Evolutionary conservation across 1,139 yeast genomes (phyloP).

Genomic region (Kodamaea fungicola): DNA sequence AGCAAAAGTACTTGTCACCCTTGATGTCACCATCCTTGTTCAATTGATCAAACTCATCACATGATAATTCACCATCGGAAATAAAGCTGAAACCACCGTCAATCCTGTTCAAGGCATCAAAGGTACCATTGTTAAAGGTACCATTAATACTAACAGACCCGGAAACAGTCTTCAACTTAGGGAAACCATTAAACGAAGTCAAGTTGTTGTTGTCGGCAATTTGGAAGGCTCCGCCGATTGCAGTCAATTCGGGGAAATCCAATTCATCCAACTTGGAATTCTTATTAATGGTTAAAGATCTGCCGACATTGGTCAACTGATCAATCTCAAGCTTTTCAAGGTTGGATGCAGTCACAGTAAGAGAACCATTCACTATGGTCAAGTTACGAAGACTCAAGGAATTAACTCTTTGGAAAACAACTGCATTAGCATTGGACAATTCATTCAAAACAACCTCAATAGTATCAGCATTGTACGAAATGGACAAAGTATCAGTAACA

Average conservation of each 20-base stretch:
- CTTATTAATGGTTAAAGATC: slow-evolving; percentile 70
- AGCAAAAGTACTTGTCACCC: slow-evolving; percentile 87
- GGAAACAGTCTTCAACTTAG: slow-evolving; percentile 65
- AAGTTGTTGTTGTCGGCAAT: slow-evolving; percentile 80
- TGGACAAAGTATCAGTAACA: slow-evolving; percentile 70
- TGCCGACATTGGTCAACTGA: slow-evolving; percentile 63
- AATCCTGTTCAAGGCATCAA: slow-evolving; percentile 69
- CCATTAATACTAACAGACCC: slow-evolving; percentile 88
- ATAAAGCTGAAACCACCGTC: slow-evolving; percentile 89
- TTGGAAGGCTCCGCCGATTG: slow-evolving; percentile 85
- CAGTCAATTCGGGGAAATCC: slow-evolving; percentile 65
- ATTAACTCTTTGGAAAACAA: slow-evolving; percentile 75
- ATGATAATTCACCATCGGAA: slow-evolving; percentile 76
- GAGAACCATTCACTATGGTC: slow-evolving; percentile 70
- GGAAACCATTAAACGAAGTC: slow-evolving; percentile 66
- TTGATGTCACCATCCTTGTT: slow-evolving; percentile 73
- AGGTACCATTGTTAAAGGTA: slow-evolving; percentile 73
- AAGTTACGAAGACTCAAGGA: slow-evolving; percentile 70
- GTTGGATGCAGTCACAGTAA: slow-evolving; percentile 68
- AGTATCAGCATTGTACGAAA: slow-evolving; percentile 80
- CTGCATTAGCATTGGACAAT: slow-evolving; percentile 79
- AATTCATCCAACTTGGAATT: slow-evolving; percentile 70
- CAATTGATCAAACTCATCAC: slow-evolving; percentile 68
- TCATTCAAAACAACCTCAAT: slow-evolving; percentile 66
- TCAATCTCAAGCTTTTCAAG: slow-evolving; percentile 57